These are phyloP conservation scores for Hypoxylon subgilvum DNA, from an alignment of 495 filamentous ascomycete species.

Conservation along the genomic window DNA sequence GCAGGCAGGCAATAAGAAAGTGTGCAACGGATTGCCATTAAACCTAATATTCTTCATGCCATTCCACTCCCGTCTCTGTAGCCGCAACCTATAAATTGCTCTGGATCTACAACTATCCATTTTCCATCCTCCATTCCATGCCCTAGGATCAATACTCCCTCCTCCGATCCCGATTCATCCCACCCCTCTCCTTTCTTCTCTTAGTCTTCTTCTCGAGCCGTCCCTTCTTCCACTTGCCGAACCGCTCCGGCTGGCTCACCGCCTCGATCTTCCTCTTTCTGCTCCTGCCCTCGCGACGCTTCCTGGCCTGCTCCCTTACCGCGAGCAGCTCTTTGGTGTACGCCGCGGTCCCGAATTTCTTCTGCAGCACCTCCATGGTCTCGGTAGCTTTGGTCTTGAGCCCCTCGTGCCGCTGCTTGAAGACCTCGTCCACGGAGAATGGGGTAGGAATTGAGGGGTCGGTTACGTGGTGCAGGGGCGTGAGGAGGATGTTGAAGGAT, in stretches of 20 bases:
- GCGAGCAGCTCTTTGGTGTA: slow-evolving; percentile 72
- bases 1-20: too few species aligned
- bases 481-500: slow-evolving; percentile 69
- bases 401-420: slow-evolving; percentile 68
- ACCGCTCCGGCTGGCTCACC: slow-evolving; percentile 78
- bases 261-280: slow-evolving; percentile 86
- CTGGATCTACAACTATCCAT: too few species aligned
- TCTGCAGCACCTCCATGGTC: slow-evolving; percentile 75
- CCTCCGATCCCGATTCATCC: slow-evolving; percentile 71
- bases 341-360: slow-evolving; percentile 78
- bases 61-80: too few species aligned
- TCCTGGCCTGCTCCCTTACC: slow-evolving; percentile 71
- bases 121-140: neutral
- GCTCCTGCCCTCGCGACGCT: slow-evolving; percentile 72
- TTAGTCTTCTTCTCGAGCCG: slow-evolving; percentile 85
- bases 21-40: too few species aligned
- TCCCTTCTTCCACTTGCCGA: slow-evolving; percentile 78
- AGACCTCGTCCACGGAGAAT: slow-evolving; percentile 67
- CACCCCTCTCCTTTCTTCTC: slow-evolving; percentile 76
- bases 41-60: too few species aligned
- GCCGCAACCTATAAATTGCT: too few species aligned
- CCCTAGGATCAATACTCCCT: slow-evolving; percentile 59
- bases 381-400: slow-evolving; percentile 73
- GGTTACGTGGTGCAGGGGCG: slow-evolving; percentile 82
- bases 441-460: slow-evolving; percentile 75